These are phyloP conservation scores for Teratosphaeria destructans DNA, from an alignment of 2,329 filamentous ascomycete species.

Conservation along the genomic window DNA sequence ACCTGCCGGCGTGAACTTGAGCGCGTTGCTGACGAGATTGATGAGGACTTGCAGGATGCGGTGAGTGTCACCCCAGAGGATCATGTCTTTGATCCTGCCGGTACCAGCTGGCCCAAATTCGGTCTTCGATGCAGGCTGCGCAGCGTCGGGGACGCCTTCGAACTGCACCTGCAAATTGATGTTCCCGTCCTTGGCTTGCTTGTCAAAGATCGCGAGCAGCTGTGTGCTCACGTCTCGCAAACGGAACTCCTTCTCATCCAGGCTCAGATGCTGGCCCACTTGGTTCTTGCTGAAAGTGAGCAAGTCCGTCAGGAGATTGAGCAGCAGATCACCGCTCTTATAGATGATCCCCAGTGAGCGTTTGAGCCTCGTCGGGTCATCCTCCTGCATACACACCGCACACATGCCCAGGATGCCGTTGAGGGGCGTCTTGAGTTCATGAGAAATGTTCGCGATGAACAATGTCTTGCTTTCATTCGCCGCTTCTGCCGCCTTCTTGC, in stretches of 20 bases:
- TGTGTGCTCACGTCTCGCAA: slow-evolving; percentile 77
- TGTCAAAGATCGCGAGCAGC: slow-evolving; percentile 76
- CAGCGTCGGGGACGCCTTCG: slow-evolving; percentile 38
- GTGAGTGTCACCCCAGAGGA: slow-evolving; percentile 85
- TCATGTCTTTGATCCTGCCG: slow-evolving; percentile 70
- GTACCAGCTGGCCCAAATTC: slow-evolving; percentile 41
- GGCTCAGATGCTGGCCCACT: slow-evolving; percentile 69
- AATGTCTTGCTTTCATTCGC: slow-evolving; percentile 95
- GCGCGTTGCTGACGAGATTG: slow-evolving; percentile 80
- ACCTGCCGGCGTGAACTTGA: slow-evolving; percentile 77
- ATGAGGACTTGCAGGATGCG: slow-evolving; percentile 87
- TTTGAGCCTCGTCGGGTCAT: slow-evolving; percentile 66
- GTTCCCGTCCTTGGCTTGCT: slow-evolving; percentile 69
- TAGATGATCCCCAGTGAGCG: slow-evolving; percentile 80
- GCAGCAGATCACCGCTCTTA: slow-evolving; percentile 72
- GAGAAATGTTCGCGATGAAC: slow-evolving; percentile 89
- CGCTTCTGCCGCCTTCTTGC: slow-evolving; percentile 85
- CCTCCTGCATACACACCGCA: slow-evolving; percentile 84
- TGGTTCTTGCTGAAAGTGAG: slow-evolving; percentile 93
- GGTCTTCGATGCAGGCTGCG: slow-evolving; percentile 11
- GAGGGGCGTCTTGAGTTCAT: slow-evolving; percentile 83
- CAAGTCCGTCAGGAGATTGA: slow-evolving; percentile 80
- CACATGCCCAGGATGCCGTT: slow-evolving; percentile 95
- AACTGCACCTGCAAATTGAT: slow-evolving; percentile 67
- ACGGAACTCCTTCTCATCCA: slow-evolving; percentile 79